Percentiles rank a stretch among this genome's conserved stretches.
Evolutionary conservation across 2,329 filamentous ascomycete species (phyloP).

Genomic region (Penicillium hesseltinei): DNA sequence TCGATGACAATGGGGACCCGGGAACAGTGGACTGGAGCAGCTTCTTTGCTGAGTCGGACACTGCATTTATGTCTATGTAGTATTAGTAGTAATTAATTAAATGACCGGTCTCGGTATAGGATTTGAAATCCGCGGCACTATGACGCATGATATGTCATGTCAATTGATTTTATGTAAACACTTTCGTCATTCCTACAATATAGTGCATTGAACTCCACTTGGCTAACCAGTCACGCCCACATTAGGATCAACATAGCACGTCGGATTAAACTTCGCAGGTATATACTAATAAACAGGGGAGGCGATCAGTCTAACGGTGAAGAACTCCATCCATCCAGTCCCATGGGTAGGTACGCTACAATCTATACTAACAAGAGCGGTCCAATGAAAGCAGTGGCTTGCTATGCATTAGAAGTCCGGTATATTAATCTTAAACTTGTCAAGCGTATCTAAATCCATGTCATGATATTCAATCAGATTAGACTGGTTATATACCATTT

Average conservation of each 20-base stretch:
- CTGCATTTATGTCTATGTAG: constrained; percentile 14
- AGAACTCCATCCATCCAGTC: not conserved
- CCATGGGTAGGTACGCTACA: not conserved
- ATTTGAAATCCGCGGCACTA: not conserved
- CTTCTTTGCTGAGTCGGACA: constrained; percentile 20
- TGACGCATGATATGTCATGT: constrained; percentile 2
- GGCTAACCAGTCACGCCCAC: not conserved
- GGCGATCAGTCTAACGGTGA: not conserved
- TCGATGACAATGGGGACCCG: constrained; percentile 18
- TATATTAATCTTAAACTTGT: not conserved
- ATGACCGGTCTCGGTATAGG: not conserved
- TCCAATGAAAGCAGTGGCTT: not conserved
- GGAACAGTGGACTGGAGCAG: constrained; percentile 20
- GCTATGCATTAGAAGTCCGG: not conserved
- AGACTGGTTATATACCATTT: not conserved
- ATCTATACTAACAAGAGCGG: not conserved
- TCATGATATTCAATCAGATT: not conserved
- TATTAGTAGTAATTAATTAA: not conserved
- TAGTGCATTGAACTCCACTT: not conserved
- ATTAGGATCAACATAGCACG: constrained; percentile 10
- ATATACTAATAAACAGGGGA: not conserved
- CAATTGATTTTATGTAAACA: not conserved
- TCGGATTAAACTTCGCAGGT: constrained; percentile 8
- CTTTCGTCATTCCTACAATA: constrained; percentile 1
- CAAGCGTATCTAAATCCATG: not conserved